phyloP scores from a whole-genome alignment of 495 filamentous ascomycete genomes.

The Alectoria sarmentosa region DNA sequence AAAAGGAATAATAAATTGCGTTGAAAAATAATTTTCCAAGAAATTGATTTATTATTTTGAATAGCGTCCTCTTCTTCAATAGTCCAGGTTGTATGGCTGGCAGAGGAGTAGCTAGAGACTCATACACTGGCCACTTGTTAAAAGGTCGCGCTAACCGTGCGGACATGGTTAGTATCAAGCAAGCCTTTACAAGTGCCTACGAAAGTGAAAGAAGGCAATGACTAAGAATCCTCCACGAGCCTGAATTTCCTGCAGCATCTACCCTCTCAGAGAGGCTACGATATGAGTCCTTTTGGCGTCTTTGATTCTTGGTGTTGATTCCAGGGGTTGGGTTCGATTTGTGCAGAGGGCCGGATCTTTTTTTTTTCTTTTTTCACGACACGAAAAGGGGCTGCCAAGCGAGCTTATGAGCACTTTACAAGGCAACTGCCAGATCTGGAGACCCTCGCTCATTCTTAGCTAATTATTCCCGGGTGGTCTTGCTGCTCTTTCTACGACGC shows the following conservation, averaged over 20 bases:
- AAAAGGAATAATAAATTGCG: background rate
- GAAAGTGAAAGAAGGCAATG: background rate
- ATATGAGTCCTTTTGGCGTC: constrained; percentile 4
- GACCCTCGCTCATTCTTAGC: too few relatives aligned
- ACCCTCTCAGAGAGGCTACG: constrained; percentile 5
- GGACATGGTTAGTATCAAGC: constrained; percentile 5
- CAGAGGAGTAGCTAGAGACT: background rate
- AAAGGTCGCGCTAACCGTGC: constrained; percentile 2
- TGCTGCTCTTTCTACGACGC: background rate
- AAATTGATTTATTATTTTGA: background rate
- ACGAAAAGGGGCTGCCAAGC: background rate
- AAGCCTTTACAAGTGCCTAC: constrained; percentile 3
- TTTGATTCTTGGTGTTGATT: background rate
- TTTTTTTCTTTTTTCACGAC: background rate
- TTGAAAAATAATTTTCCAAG: background rate
- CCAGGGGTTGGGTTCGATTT: background rate
- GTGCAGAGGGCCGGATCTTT: background rate
- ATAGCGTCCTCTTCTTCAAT: background rate
- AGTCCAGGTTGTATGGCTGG: background rate
- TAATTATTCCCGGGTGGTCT: background rate
- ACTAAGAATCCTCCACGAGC: constrained; percentile 1
- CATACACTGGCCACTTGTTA: background rate
- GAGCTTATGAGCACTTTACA: background rate
- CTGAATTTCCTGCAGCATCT: constrained; percentile 5
- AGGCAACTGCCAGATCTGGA: background rate